Conservation (phyloP, 1,284 basidiomycete species). For the Sanghuangporus baumii region DNA sequence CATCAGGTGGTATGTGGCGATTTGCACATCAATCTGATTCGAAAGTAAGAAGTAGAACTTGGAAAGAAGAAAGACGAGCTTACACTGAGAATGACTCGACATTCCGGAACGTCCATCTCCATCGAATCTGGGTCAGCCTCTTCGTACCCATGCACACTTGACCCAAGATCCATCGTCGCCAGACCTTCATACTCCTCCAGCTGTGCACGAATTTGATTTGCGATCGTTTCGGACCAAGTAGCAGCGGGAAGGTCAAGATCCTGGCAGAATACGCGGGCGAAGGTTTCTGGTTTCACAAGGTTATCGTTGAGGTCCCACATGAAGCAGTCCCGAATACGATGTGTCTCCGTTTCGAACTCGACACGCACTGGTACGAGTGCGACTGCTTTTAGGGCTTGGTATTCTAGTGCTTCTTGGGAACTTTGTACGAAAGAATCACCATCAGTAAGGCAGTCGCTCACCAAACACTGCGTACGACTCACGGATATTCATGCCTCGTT, state of each 20-base stretch:
- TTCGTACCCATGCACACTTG: constrained; percentile 14
- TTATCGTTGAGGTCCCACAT: constrained; percentile 91
- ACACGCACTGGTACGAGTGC: constrained; percentile 88
- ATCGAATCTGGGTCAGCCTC: constrained; percentile 22
- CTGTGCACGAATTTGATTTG: constrained; percentile 85
- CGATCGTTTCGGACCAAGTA: constrained; percentile 72
- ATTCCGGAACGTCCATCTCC: constrained; percentile 70
- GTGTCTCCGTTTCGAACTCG: constrained; percentile 89
- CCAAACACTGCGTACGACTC: constrained; percentile 32
- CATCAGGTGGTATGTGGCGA: constrained; percentile 83
- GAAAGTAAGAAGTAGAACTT: constrained; percentile 13
- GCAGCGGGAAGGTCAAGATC: constrained; percentile 76
- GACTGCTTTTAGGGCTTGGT: constrained; percentile 58
- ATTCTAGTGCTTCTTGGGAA: constrained; percentile 57
- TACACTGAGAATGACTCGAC: constrained; percentile 86
- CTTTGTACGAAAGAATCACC: constrained; percentile 33
- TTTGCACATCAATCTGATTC: constrained; percentile 92
- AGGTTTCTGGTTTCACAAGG: constrained; percentile 76
- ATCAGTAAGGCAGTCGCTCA: background rate
- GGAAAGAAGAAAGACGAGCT: constrained; percentile 28
- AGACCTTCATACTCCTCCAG: constrained; percentile 83
- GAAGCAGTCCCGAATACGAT: constrained; percentile 91
- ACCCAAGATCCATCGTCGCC: constrained; percentile 53
- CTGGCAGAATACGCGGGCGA: constrained; percentile 81
- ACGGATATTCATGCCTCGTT: constrained; percentile 69